phyloP scores from a whole-genome alignment of 345 rosid species.

The Eutrema japonicum region DNA sequence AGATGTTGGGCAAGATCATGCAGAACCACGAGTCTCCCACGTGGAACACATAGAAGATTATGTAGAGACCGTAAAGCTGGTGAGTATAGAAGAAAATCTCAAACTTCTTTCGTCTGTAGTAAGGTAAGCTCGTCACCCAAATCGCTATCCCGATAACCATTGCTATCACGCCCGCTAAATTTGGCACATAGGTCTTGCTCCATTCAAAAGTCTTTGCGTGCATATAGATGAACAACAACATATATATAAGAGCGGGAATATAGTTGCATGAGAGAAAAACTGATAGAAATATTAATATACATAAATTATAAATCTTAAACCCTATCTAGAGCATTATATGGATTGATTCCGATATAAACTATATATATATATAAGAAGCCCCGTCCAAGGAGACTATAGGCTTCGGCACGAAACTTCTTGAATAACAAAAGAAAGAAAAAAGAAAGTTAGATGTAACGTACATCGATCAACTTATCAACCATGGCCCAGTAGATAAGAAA shows the following conservation, averaged over 20 bases:
- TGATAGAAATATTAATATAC: not conserved
- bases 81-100: slow-evolving; percentile 52
- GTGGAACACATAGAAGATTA: slow-evolving; percentile 57
- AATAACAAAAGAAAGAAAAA: no score
- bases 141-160: slow-evolving; percentile 47
- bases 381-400: no score
- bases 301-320: not conserved
- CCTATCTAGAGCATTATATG: no score
- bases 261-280: not conserved
- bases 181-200: slow-evolving; percentile 49
- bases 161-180: slow-evolving; percentile 59
- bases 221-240: not conserved
- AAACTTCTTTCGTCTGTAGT: slow-evolving; percentile 50
- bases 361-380: no score
- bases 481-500: slow-evolving; percentile 13
- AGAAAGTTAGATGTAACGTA: not conserved
- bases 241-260: not conserved
- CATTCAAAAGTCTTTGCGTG: slow-evolving; percentile 50
- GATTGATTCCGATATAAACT: no score
- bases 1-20: slow-evolving; percentile 58
- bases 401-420: no score
- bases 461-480: not conserved
- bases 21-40: slow-evolving; percentile 53
- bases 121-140: slow-evolving; percentile 55
- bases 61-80: slow-evolving; percentile 34